Evolutionary conservation across 768 basidiomycete species (phyloP), one percentile per base, ranked within the genome.

Genomic region (Antrodiella citrinella): DNA sequence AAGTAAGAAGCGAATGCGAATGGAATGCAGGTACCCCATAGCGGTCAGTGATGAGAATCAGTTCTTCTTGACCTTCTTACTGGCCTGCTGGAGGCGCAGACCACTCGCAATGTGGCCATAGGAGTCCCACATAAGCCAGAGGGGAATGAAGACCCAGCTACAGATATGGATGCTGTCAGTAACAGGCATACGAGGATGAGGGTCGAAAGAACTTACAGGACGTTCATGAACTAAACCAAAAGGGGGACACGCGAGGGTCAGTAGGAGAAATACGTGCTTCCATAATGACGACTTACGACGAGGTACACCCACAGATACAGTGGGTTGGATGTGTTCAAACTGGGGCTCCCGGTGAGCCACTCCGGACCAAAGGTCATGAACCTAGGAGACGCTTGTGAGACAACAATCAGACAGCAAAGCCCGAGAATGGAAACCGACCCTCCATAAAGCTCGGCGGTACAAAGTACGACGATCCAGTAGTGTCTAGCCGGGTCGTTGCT

Each of bases 351-450:
- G 1, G 76, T 81, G 44, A 91, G 68, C 87, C 87, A 91, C 66
- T 91, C 89, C 0, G 89, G 89, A 59, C 81, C 83, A 67, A 91
- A 91, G 2, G 88, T 91, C 89, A 91, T 90, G 82, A 82, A 90
- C 13, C 62, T 64, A 18, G 45, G 44, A 18, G 9, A 12, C 13
- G 4, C 30, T 22, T n/a, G n/a, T n/a, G n/a, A n/a, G n/a, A n/a
- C n/a, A 5, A 3, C 20, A 26, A 10, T 39, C 13, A 3, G 4
- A 26, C 15, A 2, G 4, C 7, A 22, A 19, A 26, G 4, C 7
- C 21, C 15, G 35, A 40, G 47, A 26, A 4, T 40, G 12, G 24
- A 24, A n/a, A 62, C 74, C 39, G 44, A 86, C 80, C 83, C 83
- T 58, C 88, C 87, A 51, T 90, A 89, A 3, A 91, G 59, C 61